Percentiles rank a stretch among this genome's conserved stretches.
These are phyloP conservation scores for Mortierella claussenii DNA, from an alignment of 192 early-diverging fungal species.

Conservation along the genomic window DNA sequence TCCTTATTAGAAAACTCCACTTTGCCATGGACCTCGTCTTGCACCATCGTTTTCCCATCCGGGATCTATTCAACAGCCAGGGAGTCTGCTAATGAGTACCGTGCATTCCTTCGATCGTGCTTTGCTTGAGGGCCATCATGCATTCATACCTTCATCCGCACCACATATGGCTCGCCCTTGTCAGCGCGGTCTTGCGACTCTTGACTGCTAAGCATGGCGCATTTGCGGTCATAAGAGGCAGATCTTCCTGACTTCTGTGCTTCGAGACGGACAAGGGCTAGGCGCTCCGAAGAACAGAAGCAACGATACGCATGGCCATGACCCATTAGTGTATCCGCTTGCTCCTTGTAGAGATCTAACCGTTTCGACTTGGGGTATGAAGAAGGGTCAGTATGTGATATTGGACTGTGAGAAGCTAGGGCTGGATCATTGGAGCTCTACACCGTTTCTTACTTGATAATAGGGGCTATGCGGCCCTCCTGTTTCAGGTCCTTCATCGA, in stretches of 20 bases:
- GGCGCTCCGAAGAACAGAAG: constrained; percentile 82
- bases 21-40: constrained; percentile 81
- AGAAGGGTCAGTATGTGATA: background rate
- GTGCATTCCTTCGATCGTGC: background rate
- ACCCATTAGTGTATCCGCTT: constrained; percentile 74
- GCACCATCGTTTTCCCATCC: constrained; percentile 64
- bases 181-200: constrained; percentile 74
- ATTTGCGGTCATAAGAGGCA: constrained; percentile 85
- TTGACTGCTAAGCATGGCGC: constrained; percentile 70
- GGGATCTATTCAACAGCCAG: constrained; percentile 46
- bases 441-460: constrained; percentile 75
- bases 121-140: too few relatives aligned
- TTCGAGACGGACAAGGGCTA: constrained; percentile 65
- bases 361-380: constrained; percentile 89
- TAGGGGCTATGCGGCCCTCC: constrained; percentile 69
- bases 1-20: constrained; percentile 77
- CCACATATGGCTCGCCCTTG: constrained; percentile 66
- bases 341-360: constrained; percentile 71
- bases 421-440: too few relatives aligned
- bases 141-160: constrained; percentile 80
- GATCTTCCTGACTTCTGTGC: constrained; percentile 64
- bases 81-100: background rate
- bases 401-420: background rate
- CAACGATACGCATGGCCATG: constrained; percentile 87
- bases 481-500: constrained; percentile 80